Conservation (phyloP, 2,329 filamentous ascomycete genomes). For the Cucurbitaria berberidis region DNA sequence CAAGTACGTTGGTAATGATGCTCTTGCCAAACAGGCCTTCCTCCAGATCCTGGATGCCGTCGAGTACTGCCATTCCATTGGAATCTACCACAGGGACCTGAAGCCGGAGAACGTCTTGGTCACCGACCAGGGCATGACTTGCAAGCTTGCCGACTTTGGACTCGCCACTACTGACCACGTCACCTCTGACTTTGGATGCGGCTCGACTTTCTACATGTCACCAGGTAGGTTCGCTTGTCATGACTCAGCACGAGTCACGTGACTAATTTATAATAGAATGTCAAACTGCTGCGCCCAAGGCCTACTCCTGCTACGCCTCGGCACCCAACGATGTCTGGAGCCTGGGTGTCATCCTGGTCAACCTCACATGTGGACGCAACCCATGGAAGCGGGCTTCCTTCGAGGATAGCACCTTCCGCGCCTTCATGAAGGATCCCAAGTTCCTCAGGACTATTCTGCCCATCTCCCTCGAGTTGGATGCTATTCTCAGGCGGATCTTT, state of each 20-base stretch:
- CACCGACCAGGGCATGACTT: constrained; percentile 82
- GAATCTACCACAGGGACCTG: constrained; percentile 95
- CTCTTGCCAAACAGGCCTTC: constrained; percentile 83
- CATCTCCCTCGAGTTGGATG: constrained; percentile 85
- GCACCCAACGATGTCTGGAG: constrained; percentile 98
- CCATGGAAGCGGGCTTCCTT: constrained; percentile 96
- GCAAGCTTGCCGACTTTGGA: constrained; percentile 97
- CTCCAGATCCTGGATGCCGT: constrained; percentile 97
- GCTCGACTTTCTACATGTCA: constrained; percentile 99
- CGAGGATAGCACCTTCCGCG: constrained; percentile 93
- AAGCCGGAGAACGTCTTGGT: constrained; percentile 99
- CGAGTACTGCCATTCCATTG: constrained; percentile 88
- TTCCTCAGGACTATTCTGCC: constrained; percentile 94
- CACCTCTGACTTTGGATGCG: constrained; percentile 95
- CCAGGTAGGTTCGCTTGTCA: constrained; percentile 73
- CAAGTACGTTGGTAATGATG: constrained; percentile 91
- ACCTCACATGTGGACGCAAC: constrained; percentile 96
- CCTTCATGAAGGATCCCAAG: constrained; percentile 81
- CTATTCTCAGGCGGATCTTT: constrained; percentile 86
- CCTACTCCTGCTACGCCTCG: constrained; percentile 80
- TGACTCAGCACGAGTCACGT: constrained; percentile 14
- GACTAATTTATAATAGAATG: constrained; percentile 72
- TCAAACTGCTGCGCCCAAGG: constrained; percentile 75
- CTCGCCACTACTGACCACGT: constrained; percentile 83
- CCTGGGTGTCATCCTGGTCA: constrained; percentile 96